A percentile compares a stretch with the other conserved stretches of the same genome.
Evolutionary conservation across 2,329 filamentous ascomycete genomes (phyloP).

Genomic region (Sclerotinia minor): DNA sequence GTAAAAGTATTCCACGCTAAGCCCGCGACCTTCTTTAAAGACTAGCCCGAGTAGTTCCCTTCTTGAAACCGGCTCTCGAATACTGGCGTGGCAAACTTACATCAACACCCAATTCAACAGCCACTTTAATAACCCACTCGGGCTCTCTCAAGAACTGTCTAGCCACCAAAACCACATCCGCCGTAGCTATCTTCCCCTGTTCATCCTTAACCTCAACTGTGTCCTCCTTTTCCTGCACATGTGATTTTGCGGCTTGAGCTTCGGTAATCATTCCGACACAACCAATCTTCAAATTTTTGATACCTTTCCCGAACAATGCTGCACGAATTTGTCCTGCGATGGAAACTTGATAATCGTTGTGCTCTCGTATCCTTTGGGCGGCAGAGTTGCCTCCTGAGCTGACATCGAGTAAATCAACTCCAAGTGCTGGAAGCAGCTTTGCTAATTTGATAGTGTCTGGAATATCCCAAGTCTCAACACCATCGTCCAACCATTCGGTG

Average conservation of each 20-base stretch:
- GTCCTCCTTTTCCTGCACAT: constrained; percentile 50
- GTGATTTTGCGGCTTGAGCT: constrained; percentile 48
- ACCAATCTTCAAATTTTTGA: constrained; percentile 62
- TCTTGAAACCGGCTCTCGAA: constrained; percentile 32
- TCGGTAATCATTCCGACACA: constrained; percentile 73
- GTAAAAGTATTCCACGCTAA: too few species aligned
- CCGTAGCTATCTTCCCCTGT: constrained; percentile 43
- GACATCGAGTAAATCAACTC: constrained; percentile 82
- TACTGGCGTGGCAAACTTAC: constrained; percentile 61
- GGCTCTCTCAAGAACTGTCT: constrained; percentile 82
- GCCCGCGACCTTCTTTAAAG: too few species aligned
- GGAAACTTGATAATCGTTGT: constrained; percentile 71
- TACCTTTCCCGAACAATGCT: constrained; percentile 53
- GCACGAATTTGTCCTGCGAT: constrained; percentile 72
- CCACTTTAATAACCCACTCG: constrained; percentile 71
- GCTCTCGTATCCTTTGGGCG: constrained; percentile 48
- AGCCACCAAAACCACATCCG: constrained; percentile 71
- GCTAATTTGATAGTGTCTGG: constrained; percentile 58
- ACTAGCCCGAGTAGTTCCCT: too few species aligned
- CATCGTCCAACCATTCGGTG: constrained; percentile 61
- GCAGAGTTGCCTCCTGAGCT: constrained; percentile 72
- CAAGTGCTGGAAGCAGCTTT: constrained; percentile 66
- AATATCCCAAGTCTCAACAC: constrained; percentile 35
- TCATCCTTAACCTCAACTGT: constrained; percentile 44
- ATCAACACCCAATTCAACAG: constrained; percentile 68